A percentile compares a stretch with the other conserved stretches of the same genome.
These are phyloP conservation scores for Aplosporella prunicola DNA, from an alignment of 2,329 filamentous ascomycete species.

Conservation along the genomic window DNA sequence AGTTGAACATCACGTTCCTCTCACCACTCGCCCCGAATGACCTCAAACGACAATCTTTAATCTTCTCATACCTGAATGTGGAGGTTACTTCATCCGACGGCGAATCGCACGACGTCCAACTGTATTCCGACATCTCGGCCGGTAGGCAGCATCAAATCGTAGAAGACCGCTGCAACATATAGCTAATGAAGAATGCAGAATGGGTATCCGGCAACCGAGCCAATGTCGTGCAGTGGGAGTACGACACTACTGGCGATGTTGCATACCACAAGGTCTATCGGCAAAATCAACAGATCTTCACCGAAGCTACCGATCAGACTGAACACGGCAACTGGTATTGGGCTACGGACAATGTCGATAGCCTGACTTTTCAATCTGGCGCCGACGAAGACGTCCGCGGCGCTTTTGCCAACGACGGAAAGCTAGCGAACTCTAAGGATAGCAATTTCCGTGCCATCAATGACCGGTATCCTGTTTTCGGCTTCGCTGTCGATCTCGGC, in stretches of 20 bases:
- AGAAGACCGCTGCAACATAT: no score
- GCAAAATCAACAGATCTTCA: constrained; percentile 39
- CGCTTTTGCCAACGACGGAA: constrained; percentile 36
- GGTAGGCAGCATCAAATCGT: constrained; percentile 44
- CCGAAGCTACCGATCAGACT: constrained; percentile 38
- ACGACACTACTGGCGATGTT: constrained; percentile 34
- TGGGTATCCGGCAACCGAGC: constrained; percentile 57
- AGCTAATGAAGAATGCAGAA: constrained; percentile 41
- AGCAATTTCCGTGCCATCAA: constrained; percentile 42
- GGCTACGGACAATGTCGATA: constrained; percentile 34
- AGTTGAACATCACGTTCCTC: constrained; percentile 60
- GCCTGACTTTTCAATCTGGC: constrained; percentile 40
- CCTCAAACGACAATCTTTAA: constrained; percentile 55
- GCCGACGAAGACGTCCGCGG: constrained; percentile 37
- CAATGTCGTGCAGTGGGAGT: constrained; percentile 54
- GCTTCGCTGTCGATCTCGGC: constrained; percentile 42
- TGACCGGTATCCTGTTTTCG: constrained; percentile 44
- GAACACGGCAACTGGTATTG: constrained; percentile 49
- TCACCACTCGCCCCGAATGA: constrained; percentile 61
- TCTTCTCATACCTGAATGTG: constrained; percentile 62
- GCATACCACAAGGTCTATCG: constrained; percentile 52
- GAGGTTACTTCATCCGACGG: constrained; percentile 55
- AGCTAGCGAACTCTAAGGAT: constrained; percentile 38
- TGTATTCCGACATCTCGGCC: constrained; percentile 65
- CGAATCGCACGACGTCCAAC: constrained; percentile 51